phyloP scores from a whole-genome alignment of 2,329 filamentous ascomycete species.

The Neonectria ditissima region DNA sequence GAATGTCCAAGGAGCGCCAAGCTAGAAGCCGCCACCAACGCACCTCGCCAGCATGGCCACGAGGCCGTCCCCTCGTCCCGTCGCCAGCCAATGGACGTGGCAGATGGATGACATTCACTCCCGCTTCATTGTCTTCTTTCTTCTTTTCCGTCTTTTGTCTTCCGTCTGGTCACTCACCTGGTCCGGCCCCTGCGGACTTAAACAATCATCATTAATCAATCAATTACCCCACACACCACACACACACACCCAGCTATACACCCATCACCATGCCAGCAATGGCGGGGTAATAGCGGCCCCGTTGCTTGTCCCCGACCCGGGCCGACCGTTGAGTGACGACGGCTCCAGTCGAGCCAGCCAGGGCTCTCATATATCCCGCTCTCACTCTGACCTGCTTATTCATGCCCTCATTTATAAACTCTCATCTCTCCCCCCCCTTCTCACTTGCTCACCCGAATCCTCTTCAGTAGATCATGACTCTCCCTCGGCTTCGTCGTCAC shows the following conservation, averaged over 20 bases:
- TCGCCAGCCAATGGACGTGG: conserved; percentile 19
- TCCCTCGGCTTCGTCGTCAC: conserved; percentile 34
- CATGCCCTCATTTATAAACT: background rate
- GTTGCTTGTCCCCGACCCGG: conserved; percentile 37
- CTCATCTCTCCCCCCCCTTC: background rate
- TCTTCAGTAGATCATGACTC: conserved; percentile 32
- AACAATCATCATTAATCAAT: background rate
- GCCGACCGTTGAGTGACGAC: conserved; percentile 37
- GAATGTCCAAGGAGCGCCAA: background rate
- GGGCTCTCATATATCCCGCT: conserved; percentile 23
- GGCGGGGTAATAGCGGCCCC: conserved; percentile 42
- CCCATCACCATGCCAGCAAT: too few relatives aligned
- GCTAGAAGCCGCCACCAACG: conserved; percentile 14
- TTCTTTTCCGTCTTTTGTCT: background rate
- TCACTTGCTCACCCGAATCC: conserved; percentile 28
- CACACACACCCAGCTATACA: too few relatives aligned
- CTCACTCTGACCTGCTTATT: conserved; percentile 24
- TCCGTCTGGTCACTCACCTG: conserved; percentile 30
- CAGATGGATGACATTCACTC: too few relatives aligned
- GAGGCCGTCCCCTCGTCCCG: conserved; percentile 5
- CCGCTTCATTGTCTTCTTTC: background rate
- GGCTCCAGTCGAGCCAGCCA: conserved; percentile 27
- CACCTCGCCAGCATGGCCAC: conserved; percentile 16
- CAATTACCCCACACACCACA: conserved; percentile 37
- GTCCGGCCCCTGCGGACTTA: conserved; percentile 15